Percentiles rank a stretch among this genome's conserved stretches.
phyloP scores from a whole-genome alignment of 2,329 filamentous ascomycete species.

The Ophiognomonia clavigignenti-juglandacearum region DNA sequence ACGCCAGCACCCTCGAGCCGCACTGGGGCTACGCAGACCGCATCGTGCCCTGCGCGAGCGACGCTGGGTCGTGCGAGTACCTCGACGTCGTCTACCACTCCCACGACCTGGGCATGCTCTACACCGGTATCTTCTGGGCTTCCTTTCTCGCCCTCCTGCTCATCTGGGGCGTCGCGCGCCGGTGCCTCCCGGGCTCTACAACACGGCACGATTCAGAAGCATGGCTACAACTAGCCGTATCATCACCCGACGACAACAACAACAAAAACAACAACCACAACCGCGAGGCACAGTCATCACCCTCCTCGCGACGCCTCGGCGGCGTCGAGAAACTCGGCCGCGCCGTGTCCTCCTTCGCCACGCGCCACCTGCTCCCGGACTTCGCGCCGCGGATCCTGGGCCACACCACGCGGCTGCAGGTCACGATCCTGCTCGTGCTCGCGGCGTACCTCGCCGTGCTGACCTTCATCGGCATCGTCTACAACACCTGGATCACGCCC shows the following conservation, averaged over 20 bases:
- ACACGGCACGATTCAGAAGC: not conserved
- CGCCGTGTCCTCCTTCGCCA: slow-evolving; percentile 22
- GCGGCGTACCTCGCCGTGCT: slow-evolving; percentile 61
- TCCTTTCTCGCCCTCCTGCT: slow-evolving; percentile 39
- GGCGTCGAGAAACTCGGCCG: slow-evolving; percentile 10
- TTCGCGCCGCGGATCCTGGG: slow-evolving; percentile 56
- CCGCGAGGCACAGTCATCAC: no score
- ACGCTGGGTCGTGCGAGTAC: slow-evolving; percentile 43
- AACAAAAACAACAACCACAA: no score
- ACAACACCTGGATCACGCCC: slow-evolving; percentile 66
- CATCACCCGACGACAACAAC: not conserved
- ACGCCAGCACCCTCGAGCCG: slow-evolving; percentile 24
- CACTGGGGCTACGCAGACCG: slow-evolving; percentile 46
- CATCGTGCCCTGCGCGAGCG: slow-evolving; percentile 39
- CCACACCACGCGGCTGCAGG: slow-evolving; percentile 62
- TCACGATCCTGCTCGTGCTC: slow-evolving; percentile 55
- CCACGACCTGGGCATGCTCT: slow-evolving; percentile 47
- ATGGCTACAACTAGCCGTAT: not conserved
- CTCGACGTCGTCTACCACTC: slow-evolving; percentile 46
- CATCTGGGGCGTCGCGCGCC: slow-evolving; percentile 34
- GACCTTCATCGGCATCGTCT: slow-evolving; percentile 64
- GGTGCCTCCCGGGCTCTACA: not conserved
- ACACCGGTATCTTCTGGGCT: slow-evolving; percentile 45
- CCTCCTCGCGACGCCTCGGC: not conserved
- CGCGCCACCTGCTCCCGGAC: slow-evolving; percentile 58